A percentile compares a stretch with the other conserved stretches of the same genome.
Conservation (phyloP, 768 basidiomycete genomes). For the Sporobolomyces pararoseus region DNA sequence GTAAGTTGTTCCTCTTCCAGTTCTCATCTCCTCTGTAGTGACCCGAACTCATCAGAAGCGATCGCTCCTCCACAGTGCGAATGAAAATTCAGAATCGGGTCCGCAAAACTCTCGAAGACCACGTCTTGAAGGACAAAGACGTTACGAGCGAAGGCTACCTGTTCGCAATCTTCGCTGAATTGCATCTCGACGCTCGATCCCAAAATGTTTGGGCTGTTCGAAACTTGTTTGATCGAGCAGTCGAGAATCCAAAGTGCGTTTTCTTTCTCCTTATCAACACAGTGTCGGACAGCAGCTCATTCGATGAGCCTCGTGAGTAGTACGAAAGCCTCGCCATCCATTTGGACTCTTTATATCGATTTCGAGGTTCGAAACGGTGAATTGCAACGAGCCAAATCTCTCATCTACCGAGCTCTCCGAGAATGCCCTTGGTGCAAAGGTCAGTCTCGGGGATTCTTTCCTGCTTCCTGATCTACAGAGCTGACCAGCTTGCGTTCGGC, state of each 20-base stretch:
- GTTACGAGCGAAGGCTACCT: constrained; percentile 43
- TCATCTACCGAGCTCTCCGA: constrained; percentile 50
- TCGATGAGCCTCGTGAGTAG: constrained; percentile 43
- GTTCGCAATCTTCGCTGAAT: constrained; percentile 46
- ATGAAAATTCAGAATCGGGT: constrained; percentile 50
- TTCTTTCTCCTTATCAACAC: not conserved
- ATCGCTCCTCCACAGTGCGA: constrained; percentile 22
- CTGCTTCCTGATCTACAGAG: not conserved
- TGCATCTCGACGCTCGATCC: constrained; percentile 40
- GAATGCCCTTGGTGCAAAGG: constrained; percentile 50
- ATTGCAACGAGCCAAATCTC: constrained; percentile 46
- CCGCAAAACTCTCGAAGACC: constrained; percentile 46
- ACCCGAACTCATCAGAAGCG: no score
- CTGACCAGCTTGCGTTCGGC: not conserved
- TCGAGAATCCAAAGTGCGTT: constrained; percentile 43
- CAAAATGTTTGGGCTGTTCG: constrained; percentile 49
- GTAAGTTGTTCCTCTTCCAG: constrained; percentile 7
- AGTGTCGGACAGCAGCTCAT: not conserved
- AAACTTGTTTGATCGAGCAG: constrained; percentile 47
- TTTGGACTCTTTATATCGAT: constrained; percentile 52
- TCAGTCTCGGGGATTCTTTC: constrained; percentile 32
- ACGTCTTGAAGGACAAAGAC: constrained; percentile 27
- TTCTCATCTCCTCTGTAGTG: no score
- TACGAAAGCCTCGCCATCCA: constrained; percentile 45
- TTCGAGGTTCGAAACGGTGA: constrained; percentile 49